Evolutionary conservation across 495 filamentous ascomycete species (phyloP), one percentile per base, ranked within the genome.

Genomic region (Hyaloscypha finlandica): DNA sequence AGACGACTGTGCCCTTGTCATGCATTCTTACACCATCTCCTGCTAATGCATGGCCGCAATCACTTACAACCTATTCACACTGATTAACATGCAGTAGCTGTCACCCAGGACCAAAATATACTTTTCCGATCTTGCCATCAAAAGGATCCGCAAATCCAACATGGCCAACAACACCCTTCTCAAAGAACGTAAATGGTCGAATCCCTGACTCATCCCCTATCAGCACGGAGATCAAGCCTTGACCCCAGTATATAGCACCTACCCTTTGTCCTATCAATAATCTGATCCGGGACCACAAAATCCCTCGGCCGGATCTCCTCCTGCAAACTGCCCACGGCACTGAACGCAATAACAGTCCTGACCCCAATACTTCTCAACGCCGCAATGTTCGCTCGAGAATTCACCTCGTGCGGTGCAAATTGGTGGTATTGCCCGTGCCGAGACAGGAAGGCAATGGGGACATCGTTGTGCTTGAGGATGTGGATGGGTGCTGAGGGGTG

Each of bases 251-350:
- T 83, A 75, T 31, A 52, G 48, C n/a, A 19, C 63, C 20, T 35
- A 72, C 95, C 95, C 84, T 97, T 97, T 70, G 95, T 99, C 68
- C 95, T 92, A 79, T 99, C 95, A 78, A 98, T 96, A 76, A 98
- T 86, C 82, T 97, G 95, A 77, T 96, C 92, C 19, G 93, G 94
- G 16, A 99, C 84, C 42, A 97, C 90, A 76, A 99, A 99, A 80
- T 99, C 96, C 73, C 94, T 89, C 57, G 95, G 95, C 78, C 88
- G 89, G 77, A 99, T 94, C 71, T 91, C 86, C 79, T 97, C 94
- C 73, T 88, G 90, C 73, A 99, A 82, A 75, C 90, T 94, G 68
- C 95, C 95, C 74, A 99, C 95, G 62, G 96, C 95, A 68, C 89
- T 92, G 85, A 98, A 98, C 63, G 94, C 92, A 75, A 99, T 90